Conservation (phyloP, 768 basidiomycete species). For the Boletus sensibilis region DNA sequence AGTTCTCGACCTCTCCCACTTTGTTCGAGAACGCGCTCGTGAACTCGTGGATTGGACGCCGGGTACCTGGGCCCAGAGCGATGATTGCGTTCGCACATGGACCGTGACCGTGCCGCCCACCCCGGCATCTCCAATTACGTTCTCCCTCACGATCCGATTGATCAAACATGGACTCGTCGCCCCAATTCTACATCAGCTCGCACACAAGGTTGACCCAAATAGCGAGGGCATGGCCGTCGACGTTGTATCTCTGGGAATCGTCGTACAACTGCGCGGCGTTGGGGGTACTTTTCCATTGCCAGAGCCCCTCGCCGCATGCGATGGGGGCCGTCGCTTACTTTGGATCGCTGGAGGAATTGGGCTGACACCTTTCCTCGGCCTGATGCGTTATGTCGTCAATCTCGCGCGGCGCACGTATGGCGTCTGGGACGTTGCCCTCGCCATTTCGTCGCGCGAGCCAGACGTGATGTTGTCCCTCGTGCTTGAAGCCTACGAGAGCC, state of each 20-base stretch:
- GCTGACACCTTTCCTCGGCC: conserved; percentile 60
- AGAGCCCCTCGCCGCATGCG: conserved; percentile 22
- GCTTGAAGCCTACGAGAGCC: conserved; percentile 22
- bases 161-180: conserved; percentile 57
- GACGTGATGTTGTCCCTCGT: conserved; percentile 49
- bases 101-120: conserved; percentile 45
- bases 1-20: conserved; percentile 51
- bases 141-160: conserved; percentile 54
- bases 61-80: conserved; percentile 46
- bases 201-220: conserved; percentile 13
- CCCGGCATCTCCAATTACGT: conserved; percentile 13
- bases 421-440: conserved; percentile 45
- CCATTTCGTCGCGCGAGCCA: conserved; percentile 54
- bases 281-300: conserved; percentile 45
- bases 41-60: conserved; percentile 49
- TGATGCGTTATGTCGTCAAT: conserved; percentile 36
- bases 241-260: conserved; percentile 36
- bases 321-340: conserved; percentile 36
- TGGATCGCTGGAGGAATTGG: conserved; percentile 71
- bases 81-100: conserved; percentile 66
- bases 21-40: conserved; percentile 48
- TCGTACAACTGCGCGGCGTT: conserved; percentile 50
- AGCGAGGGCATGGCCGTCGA: conserved; percentile 3
- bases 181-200: conserved; percentile 50
- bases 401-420: conserved; percentile 18